Evolutionary conservation across 2,329 filamentous ascomycete genomes (phyloP), one percentile per base, ranked within the genome.

Genomic region (Claviceps sp.): DNA sequence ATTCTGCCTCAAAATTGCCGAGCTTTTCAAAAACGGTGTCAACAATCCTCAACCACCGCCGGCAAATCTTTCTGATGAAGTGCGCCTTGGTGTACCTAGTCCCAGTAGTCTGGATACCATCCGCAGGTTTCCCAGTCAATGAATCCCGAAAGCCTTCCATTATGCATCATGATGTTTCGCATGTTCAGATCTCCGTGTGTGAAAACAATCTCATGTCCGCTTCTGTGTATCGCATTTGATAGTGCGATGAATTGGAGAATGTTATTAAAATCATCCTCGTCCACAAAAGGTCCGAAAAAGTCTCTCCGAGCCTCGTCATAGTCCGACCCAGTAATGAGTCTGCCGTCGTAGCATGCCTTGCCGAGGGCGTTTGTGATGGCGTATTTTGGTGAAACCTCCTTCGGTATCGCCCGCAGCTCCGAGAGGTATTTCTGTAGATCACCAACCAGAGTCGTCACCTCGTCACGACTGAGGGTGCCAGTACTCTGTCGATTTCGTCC

Each of bases 101-200:
- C 22, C 22, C 22, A 3, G 22, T 22, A 22, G 22, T 22, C 22
- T 22, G 22, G 22, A 22, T 3, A 22, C 22, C 3, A 22, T 22
- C 22, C 22, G 3, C 22, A 22, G 22, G 22, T 22, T 22, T 22
- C 22, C 22, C 22, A 22, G 22, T 22, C 22, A 22, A 22, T 22
- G 3, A 22, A 22, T 22, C 22, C 22, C 3, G 22, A 22, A 22
- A 22, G 22, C 3, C 22, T 22, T 22, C 22, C 22, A 22, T 22
- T 22, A 22, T 22, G 22, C 0, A 63, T 56, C 1, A 67, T 18
- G 5, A 66, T 52, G 34, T 67, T 67, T 0, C 61, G 34, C 47
- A 58, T 58, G 26, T 60, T 63, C 0, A 67, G 51, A 34, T 67
- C 62, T 6, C 62, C 60, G 22, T 78, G 74, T 1, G 73, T 74